phyloP scores from a whole-genome alignment of 1,284 basidiomycete genomes.

The Amylostereum chailletii region DNA sequence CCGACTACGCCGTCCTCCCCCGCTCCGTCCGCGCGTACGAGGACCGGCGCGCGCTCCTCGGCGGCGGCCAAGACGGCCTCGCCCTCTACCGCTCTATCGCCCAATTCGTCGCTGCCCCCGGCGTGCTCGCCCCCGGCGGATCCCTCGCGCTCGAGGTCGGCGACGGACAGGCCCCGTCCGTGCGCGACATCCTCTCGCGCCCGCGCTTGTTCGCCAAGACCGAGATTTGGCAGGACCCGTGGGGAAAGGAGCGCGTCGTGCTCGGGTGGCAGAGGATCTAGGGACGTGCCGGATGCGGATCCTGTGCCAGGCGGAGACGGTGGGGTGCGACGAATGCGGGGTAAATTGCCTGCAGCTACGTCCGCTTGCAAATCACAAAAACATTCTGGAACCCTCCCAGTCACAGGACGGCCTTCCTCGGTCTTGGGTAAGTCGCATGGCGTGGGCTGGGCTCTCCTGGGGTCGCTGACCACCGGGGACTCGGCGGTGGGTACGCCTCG shows the following conservation, averaged over 20 bases:
- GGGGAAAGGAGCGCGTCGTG: conserved; percentile 60
- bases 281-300: not conserved
- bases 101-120: conserved; percentile 38
- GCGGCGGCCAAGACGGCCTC: conserved; percentile 57
- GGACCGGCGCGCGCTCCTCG: conserved; percentile 73
- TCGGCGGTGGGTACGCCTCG: no score
- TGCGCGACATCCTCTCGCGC: conserved; percentile 46
- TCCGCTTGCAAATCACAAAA: not conserved
- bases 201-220: conserved; percentile 34
- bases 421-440: no score
- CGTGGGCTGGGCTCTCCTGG: no score
- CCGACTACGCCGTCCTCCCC: conserved; percentile 58
- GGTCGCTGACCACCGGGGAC: no score
- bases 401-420: no score
- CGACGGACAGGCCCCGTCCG: conserved; percentile 56
- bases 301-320: not conserved
- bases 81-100: conserved; percentile 74
- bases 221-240: conserved; percentile 74
- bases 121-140: conserved; percentile 38
- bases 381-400: not conserved
- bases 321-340: not conserved
- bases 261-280: conserved; percentile 28
- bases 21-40: conserved; percentile 70
- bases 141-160: conserved; percentile 78
- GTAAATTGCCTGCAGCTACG: not conserved